Evolutionary conservation across 1,284 basidiomycete genomes (phyloP), one percentile per base, ranked within the genome.

Genomic region (Microstroma glucosiphilum): DNA sequence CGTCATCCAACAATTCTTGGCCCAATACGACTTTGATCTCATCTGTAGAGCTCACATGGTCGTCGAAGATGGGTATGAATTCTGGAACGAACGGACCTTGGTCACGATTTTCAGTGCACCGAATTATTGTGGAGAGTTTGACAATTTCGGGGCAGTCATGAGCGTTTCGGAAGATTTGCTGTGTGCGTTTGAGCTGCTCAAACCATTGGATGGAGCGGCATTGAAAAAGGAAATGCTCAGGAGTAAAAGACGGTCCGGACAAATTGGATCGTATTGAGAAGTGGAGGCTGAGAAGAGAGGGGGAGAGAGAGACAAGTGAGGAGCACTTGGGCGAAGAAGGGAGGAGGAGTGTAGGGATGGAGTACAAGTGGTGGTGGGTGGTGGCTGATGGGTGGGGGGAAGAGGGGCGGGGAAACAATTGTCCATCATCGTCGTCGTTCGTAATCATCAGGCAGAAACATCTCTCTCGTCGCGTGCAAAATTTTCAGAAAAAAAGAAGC

Each of bases 1-100:
- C 15, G 90, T 98, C 73, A 96, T 98, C 79, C 94, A 96, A 77
- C 90, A 94, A 68, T 97, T 97, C 83, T 82, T 96, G 63, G 87
- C 87, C 41, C 76, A 78, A 68, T 80, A 84, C 78, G 96, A 99
- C 81, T 98, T 99, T 88, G 96, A 99, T 82, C 85, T 99, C 67
- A 98, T 99, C 82, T 98, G 96, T 82, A 88, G 96, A 59, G 96
- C 96, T 48, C 96, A 99, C 82, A 98, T 98, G 96, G 96, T 99
- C 43, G 96, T 99, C 60, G 96, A 99, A 67, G 81, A 82, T 66
- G 96, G 94, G 1, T 98, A 98, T 79, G 96, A 99, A 83, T 99
- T 99, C 79, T 99, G 96, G 91, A 97, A 98, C 77, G 96, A 99
- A 75, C 85, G 96, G 67, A 97, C 94, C 59, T 82, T 99, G 69